These are phyloP conservation scores for Colletotrichum siamense DNA, from an alignment of 2,329 filamentous ascomycete genomes.

Conservation along the genomic window DNA sequence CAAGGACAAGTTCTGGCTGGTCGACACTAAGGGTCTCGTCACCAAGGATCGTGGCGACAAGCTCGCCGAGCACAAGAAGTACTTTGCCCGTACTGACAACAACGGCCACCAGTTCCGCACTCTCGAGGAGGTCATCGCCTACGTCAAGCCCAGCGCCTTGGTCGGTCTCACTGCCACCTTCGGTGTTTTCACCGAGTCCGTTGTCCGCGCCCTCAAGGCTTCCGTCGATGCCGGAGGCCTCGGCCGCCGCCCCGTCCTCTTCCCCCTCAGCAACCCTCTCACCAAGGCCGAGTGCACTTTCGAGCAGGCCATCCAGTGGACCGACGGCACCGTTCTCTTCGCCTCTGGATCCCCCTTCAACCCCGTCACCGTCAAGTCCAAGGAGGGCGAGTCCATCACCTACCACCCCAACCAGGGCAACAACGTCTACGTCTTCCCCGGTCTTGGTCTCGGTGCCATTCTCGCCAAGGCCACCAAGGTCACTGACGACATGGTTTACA, in stretches of 20 bases:
- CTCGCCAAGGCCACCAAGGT: constrained; percentile 85
- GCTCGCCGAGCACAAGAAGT: constrained; percentile 87
- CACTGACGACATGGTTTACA: constrained; percentile 97
- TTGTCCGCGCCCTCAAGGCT: constrained; percentile 74
- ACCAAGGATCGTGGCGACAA: constrained; percentile 92
- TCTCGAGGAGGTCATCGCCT: constrained; percentile 89
- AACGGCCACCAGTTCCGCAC: constrained; percentile 74
- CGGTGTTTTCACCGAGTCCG: constrained; percentile 89
- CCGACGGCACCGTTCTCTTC: constrained; percentile 89
- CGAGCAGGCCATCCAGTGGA: constrained; percentile 90
- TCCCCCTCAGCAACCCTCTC: constrained; percentile 94
- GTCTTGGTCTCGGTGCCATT: constrained; percentile 91
- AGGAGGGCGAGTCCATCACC: constrained; percentile 63
- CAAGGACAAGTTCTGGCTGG: constrained; percentile 92
- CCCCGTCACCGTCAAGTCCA: constrained; percentile 68
- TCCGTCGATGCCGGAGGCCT: constrained; percentile 67
- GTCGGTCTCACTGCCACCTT: constrained; percentile 95
- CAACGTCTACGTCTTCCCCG: constrained; percentile 94
- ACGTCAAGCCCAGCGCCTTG: constrained; percentile 92
- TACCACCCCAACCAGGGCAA: constrained; percentile 86
- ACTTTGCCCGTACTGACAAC: constrained; percentile 71
- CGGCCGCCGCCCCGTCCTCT: constrained; percentile 86
- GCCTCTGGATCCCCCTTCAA: constrained; percentile 94
- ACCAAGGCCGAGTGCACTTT: constrained; percentile 98
- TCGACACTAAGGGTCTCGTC: constrained; percentile 95